These are phyloP conservation scores for Dendrobium huoshanense DNA, from an alignment of 106 monocot genomes.

Conservation along the genomic window DNA sequence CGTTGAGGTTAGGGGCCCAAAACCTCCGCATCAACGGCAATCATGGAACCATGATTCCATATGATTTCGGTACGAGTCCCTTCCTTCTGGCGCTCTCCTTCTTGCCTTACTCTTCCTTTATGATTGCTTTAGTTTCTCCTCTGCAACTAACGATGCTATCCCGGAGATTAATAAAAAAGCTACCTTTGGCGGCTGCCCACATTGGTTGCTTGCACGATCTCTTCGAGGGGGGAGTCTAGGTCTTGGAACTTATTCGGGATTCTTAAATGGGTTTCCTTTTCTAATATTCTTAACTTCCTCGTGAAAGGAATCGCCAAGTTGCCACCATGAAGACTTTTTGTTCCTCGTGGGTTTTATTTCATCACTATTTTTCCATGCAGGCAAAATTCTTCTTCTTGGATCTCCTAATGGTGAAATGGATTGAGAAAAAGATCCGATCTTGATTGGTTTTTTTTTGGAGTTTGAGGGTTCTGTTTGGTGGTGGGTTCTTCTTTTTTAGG, in stretches of 20 bases:
- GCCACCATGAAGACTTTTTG: background rate
- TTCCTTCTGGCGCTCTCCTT: background rate
- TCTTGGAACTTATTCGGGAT: background rate
- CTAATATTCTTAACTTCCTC: background rate
- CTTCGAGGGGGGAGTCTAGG: background rate
- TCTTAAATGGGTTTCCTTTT: background rate
- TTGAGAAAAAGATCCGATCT: background rate
- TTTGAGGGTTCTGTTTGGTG: background rate
- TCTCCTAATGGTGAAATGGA: background rate
- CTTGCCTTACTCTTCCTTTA: background rate
- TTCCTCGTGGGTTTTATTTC: background rate
- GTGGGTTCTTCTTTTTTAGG: background rate
- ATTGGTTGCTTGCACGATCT: constrained; percentile 4
- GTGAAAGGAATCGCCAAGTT: background rate
- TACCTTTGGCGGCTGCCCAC: background rate
- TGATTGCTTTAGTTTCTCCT: constrained; percentile 6
- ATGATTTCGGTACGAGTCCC: background rate
- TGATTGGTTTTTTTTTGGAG: background rate
- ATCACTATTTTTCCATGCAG: background rate
- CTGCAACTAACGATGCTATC: background rate
- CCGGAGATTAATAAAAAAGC: background rate
- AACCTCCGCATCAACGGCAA: background rate
- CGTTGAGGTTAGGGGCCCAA: constrained; percentile 1
- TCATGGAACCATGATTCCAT: background rate
- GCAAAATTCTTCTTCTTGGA: background rate